Percentiles rank a stretch among this genome's conserved stretches.
phyloP scores from a whole-genome alignment of 441 rosid genomes.

The Omphalea diandra region DNA sequence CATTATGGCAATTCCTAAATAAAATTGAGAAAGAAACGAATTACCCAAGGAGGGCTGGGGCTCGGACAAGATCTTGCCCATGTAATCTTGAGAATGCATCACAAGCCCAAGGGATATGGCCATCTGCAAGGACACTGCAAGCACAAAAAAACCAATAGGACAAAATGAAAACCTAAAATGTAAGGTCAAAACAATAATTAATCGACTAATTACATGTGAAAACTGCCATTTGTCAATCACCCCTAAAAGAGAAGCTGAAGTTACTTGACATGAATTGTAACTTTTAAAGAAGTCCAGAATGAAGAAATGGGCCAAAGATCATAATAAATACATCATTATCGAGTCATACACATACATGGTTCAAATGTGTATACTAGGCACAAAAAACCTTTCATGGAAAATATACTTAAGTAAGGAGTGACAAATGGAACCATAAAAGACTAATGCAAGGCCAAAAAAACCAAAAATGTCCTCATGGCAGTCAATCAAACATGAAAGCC shows the following conservation, averaged over 20 bases:
- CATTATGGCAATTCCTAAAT: neutral
- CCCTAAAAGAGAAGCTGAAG: neutral
- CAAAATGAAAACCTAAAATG: constrained; percentile 8
- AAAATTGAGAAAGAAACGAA: no score
- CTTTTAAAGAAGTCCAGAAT: neutral
- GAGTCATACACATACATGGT: neutral
- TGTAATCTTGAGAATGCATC: constrained; percentile 91
- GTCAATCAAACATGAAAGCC: neutral
- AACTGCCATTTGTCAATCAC: no score
- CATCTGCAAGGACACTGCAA: constrained; percentile 92
- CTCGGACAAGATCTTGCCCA: constrained; percentile 61
- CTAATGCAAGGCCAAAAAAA: neutral
- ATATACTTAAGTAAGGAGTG: neutral
- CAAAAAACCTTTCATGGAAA: neutral
- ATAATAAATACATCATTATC: neutral
- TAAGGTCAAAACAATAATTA: neutral
- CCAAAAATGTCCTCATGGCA: neutral
- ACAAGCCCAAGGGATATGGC: constrained; percentile 98
- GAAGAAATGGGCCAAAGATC: neutral
- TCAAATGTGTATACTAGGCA: neutral
- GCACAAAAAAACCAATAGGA: constrained; percentile 14
- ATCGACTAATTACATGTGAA: neutral
- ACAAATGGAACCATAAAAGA: neutral
- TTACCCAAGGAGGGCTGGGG: constrained; percentile 75
- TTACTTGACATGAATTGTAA: neutral